Base-by-base conservation (phyloP, 257 asterid species). In the Solanum phureja region DNA sequence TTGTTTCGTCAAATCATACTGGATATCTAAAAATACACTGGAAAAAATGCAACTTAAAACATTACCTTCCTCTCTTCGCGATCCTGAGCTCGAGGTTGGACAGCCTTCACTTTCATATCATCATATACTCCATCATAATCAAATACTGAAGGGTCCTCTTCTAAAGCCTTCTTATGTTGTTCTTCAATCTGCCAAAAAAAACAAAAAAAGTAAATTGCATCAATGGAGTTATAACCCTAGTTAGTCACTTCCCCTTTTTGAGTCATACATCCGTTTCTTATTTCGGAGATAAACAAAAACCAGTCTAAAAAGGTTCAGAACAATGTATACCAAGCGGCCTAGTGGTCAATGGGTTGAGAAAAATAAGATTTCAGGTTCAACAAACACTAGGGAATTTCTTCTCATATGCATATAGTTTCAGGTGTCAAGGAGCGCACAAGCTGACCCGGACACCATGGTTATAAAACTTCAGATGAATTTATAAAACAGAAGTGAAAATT, bases 91-190 rank as follows among this genome's bases (percentile, higher is more conserved):
- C 89, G 81, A 23, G 98, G 98, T 79, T 92, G 95, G 68, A 93
- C 93, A 86, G 93, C 93, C 85, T 96, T 90, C 93, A 93, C 96
- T 92, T 95, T 96, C 98, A 96, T 95, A 71, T 94, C 87, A 88
- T 96, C 98, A 89, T 93, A 95, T 10, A 95, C 98, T 81, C 98
- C 99, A 88, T 96, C 99, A 83, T 96, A 96, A 87, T 95, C 99
- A 76, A 96, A 96, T 33, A 87, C 99, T 16, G 90, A 91, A 69
- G 98, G 98, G 38, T 96, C 98, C 95, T 96, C 98, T 90, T 94
- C 97, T 68, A 96, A 92, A 88, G 98, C 94, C 92, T 94, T 96
- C 93, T 95, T 93, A 86, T 96, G 98, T 91, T 91, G 96, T 91
- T 95, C 98, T 83, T 96, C 99, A 89, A 94, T 88, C 99, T 95